Base-by-base conservation (phyloP, 2,329 filamentous ascomycete species). In the Ophiostoma ulmi region DNA sequence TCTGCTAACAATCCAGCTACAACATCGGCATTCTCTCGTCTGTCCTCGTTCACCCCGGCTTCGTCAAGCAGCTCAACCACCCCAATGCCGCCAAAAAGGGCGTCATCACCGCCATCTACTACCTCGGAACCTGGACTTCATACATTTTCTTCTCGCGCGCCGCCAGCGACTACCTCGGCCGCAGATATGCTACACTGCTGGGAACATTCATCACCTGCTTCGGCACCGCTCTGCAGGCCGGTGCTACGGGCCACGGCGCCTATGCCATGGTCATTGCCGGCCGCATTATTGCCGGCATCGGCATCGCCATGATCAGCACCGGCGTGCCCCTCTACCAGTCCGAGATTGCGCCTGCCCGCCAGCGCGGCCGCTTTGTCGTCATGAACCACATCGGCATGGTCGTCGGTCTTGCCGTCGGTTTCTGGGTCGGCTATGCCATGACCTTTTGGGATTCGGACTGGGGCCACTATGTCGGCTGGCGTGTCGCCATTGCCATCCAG, bases 311-410 rank as follows among this genome's bases (percentile, higher is more conserved):
- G 22, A 81, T 88, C 10, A 86, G 84, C 52, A 87, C 85, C 2
- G 81, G 83, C 4, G 85, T 88, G 69, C 86, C 86, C 1, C 75
- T 88, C 5, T 88, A 87, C 75, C 86, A 87, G 76, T 86, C 85
- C 74, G 86, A 88, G 75, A 81, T 88, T 26, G 80, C 85, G 0
- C 85, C 86, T 0, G 84, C 85, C 0, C 80, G 79, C 14, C 79
- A 86, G 71, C 80, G 86, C 8, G 86, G 86, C 3, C 81, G 81
- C 72, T 85, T 85, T 71, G 85, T 88, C 1, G 85, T 87, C 11
- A 80, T 88, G 77, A 88, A 88, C 74, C 86, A 88, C 69, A 81
- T 87, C 64, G 86, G 86, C 3, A 84, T 88, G 71, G 82, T 88
- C 35, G 80, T 81, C 1, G 86, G 86, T 3, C 76, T 87, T 7